These are phyloP conservation scores for Mycena kentingensis DNA, from an alignment of 768 basidiomycete genomes.

Conservation along the genomic window DNA sequence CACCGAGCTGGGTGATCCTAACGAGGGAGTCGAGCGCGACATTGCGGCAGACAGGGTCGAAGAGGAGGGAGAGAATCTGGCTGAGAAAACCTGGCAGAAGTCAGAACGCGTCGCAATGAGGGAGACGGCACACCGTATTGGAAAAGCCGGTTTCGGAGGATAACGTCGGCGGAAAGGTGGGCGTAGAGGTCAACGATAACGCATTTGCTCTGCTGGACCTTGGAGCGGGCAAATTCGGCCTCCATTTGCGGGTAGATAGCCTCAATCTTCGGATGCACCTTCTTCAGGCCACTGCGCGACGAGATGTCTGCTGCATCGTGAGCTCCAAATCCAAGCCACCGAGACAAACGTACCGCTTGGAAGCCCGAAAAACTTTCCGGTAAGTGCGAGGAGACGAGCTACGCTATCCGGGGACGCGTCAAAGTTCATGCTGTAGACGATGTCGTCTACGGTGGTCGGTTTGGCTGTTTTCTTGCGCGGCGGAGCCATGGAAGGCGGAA, in stretches of 20 bases:
- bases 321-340: neutral
- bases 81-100: conserved; percentile 45
- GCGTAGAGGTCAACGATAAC: conserved; percentile 45
- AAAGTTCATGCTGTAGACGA: too few species aligned
- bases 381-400: too few species aligned
- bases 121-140: conserved; percentile 34
- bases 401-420: too few species aligned
- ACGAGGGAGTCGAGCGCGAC: conserved; percentile 41
- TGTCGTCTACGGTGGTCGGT: too few species aligned
- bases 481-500: too few species aligned
- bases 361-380: neutral
- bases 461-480: too few species aligned
- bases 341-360: neutral
- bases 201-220: conserved; percentile 35
- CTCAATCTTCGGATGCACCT: conserved; percentile 23
- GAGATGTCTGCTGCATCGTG: neutral
- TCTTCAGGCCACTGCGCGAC: neutral
- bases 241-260: conserved; percentile 38
- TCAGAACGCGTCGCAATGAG: neutral
- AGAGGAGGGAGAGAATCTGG: conserved; percentile 42
- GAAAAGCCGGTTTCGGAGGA: conserved; percentile 44
- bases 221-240: conserved; percentile 33
- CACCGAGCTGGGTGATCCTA: conserved; percentile 46
- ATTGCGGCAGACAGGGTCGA: conserved; percentile 35
- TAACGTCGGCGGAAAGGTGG: conserved; percentile 46